These are phyloP conservation scores for Kickxella alabastrina DNA, from an alignment of 192 early-diverging fungal species.

Conservation along the genomic window DNA sequence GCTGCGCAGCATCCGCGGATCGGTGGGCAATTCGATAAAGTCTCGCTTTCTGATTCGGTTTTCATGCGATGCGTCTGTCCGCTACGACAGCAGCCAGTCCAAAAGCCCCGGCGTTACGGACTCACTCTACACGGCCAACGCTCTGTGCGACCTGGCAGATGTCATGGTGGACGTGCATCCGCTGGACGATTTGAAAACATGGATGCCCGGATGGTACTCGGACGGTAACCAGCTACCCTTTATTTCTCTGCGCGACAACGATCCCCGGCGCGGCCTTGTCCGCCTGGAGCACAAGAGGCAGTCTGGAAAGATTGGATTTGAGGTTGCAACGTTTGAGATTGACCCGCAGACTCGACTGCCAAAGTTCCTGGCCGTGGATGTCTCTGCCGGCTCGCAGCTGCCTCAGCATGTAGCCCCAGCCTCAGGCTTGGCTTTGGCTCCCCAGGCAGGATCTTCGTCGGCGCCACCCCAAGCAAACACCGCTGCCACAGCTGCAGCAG, in stretches of 20 bases:
- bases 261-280: conserved; percentile 19
- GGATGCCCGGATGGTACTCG: conserved; percentile 53
- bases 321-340: conserved; percentile 36
- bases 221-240: conserved; percentile 23
- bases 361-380: conserved; percentile 8
- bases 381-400: not conserved
- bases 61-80: conserved; percentile 18
- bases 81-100: not conserved
- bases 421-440: not conserved
- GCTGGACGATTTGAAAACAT: conserved; percentile 22
- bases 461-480: not conserved
- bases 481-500: not conserved
- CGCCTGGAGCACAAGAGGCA: conserved; percentile 41
- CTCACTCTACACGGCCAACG: not conserved
- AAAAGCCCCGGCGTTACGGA: not conserved
- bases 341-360: conserved; percentile 13
- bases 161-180: conserved; percentile 34
- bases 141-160: conserved; percentile 23
- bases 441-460: not conserved
- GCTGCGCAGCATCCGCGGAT: conserved; percentile 20
- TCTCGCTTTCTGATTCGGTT: conserved; percentile 30
- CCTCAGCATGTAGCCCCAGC: not conserved
- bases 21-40: conserved; percentile 1
- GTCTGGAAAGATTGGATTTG: conserved; percentile 40
- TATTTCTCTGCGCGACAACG: conserved; percentile 21